phyloP scores from a whole-genome alignment of 2,329 filamentous ascomycete species.

The Ascochyta pisi region DNA sequence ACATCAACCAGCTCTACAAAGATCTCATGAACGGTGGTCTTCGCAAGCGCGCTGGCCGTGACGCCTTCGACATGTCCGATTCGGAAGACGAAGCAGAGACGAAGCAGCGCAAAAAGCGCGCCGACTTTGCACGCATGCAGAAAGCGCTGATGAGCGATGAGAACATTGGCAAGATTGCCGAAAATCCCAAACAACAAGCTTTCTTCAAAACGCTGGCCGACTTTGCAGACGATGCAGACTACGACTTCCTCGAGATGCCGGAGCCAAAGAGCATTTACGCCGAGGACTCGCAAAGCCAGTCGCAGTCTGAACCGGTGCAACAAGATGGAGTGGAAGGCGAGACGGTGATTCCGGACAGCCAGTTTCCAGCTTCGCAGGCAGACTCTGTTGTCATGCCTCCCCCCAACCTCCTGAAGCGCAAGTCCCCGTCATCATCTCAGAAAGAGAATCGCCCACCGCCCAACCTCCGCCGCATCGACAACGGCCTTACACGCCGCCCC shows the following conservation, averaged over 20 bases:
- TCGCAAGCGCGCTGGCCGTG: conserved; percentile 74
- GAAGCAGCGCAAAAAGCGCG: conserved; percentile 78
- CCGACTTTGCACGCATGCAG: conserved; percentile 90
- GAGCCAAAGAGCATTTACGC: conserved; percentile 34
- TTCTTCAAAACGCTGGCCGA: conserved; percentile 93
- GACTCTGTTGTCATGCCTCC: conserved; percentile 16
- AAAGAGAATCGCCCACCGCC: conserved; percentile 60
- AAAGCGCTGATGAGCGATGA: conserved; percentile 88
- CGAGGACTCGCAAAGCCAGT: conserved; percentile 41
- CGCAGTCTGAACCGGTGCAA: conserved; percentile 13
- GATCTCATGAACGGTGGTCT: conserved; percentile 90
- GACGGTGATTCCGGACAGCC: conserved; percentile 49
- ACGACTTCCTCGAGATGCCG: conserved; percentile 72
- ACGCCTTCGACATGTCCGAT: conserved; percentile 78
- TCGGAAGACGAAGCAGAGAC: conserved; percentile 87
- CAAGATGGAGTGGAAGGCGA: conserved; percentile 25
- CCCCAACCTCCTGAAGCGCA: conserved; percentile 48
- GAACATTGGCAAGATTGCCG: conserved; percentile 86
- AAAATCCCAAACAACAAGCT: conserved; percentile 86
- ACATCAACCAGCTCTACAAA: conserved; percentile 88
- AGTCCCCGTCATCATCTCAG: conserved; percentile 51
- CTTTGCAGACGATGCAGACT: conserved; percentile 72
- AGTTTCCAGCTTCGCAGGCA: conserved; percentile 29
- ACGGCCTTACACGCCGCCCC: conserved; percentile 67
- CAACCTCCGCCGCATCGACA: conserved; percentile 66